Evolutionary conservation across 345 rosid genomes (phyloP).

Genomic region (Hibiscus trionum): DNA sequence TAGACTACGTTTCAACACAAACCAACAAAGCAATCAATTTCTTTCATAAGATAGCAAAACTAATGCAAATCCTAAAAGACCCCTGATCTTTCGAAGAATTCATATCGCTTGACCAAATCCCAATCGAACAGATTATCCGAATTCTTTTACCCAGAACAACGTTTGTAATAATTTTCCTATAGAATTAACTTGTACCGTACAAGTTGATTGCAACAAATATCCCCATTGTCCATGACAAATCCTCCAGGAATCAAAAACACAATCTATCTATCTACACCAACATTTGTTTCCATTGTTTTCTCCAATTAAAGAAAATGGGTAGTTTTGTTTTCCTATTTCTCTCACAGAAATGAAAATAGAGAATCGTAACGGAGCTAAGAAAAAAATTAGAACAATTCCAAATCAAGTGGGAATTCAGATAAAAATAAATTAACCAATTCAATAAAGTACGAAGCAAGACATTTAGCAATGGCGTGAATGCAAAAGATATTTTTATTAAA

Average conservation of each 20-base stretch:
- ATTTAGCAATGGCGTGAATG: neutral
- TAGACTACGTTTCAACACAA: neutral
- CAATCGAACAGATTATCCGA: neutral
- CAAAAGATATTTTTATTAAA: no score
- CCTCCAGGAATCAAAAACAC: neutral
- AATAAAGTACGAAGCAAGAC: neutral
- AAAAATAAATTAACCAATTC: neutral
- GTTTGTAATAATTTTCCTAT: neutral
- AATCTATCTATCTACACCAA: neutral
- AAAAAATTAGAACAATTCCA: neutral
- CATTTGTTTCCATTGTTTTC: neutral
- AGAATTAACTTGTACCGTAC: neutral
- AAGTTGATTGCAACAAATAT: neutral
- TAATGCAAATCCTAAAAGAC: neutral
- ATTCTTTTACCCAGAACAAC: neutral
- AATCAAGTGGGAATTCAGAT: neutral
- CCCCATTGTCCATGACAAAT: neutral
- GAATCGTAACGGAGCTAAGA: neutral
- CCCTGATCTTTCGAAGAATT: neutral
- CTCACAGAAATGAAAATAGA: neutral
- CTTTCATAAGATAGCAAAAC: neutral
- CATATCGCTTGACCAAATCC: no score
- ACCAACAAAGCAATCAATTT: neutral
- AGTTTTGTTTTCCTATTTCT: neutral
- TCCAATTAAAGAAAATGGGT: neutral